A percentile compares a stretch with the other conserved stretches of the same genome.
Evolutionary conservation across 257 asterid genomes (phyloP).

Genomic region (Forsythia suspensa): DNA sequence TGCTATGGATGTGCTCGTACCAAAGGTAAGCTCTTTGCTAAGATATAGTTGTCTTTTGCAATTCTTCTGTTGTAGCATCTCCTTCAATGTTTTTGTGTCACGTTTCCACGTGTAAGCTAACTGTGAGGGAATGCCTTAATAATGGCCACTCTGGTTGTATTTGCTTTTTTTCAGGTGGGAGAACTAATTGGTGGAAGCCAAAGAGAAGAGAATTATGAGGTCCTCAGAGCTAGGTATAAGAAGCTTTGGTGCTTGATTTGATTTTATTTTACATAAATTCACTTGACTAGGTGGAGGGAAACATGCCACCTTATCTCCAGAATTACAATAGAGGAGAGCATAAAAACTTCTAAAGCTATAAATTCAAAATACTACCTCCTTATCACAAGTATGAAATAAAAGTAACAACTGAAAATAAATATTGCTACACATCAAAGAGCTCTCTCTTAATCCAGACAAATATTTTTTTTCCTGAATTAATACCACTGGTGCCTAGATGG

Average conservation of each 20-base stretch:
- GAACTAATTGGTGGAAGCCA: constrained; percentile 99
- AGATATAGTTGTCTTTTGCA: neutral
- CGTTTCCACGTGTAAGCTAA: neutral
- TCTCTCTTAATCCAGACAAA: neutral
- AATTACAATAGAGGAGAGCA: neutral
- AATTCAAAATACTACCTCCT: too few species aligned
- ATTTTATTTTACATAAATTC: neutral
- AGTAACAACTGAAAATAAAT: neutral
- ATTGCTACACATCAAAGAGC: neutral
- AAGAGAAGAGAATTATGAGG: constrained; percentile 90
- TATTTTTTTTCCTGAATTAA: too few species aligned
- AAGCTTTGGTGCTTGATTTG: neutral
- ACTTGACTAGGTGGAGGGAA: neutral
- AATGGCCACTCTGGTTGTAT: neutral
- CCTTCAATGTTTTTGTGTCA: neutral
- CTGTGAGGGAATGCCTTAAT: neutral
- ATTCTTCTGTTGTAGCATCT: neutral
- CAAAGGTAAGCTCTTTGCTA: constrained; percentile 51
- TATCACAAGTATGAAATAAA: neutral
- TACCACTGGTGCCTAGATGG: too few species aligned
- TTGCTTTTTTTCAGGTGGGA: constrained; percentile 61
- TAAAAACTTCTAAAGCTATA: too few species aligned
- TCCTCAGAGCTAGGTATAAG: constrained; percentile 66
- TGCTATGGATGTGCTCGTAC: constrained; percentile 99
- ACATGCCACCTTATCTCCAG: neutral